phyloP scores from a whole-genome alignment of 164 flowering plant genomes.

The Stephania cephalantha region DNA sequence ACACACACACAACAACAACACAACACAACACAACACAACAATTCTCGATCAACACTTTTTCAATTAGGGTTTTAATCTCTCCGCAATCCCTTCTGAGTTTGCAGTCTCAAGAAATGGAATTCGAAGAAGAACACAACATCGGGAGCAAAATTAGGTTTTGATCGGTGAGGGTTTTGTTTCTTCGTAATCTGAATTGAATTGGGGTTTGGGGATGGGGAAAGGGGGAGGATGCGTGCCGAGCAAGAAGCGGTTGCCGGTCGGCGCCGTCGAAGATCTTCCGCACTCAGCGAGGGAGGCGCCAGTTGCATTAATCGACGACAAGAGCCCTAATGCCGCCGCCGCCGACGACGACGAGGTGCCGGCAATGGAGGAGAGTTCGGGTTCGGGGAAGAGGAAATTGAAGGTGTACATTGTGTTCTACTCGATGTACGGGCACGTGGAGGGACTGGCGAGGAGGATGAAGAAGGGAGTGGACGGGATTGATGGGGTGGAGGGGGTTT shows the following conservation, averaged over 20 bases:
- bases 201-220: conserved; percentile 47
- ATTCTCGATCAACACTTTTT: no score
- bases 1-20: neutral
- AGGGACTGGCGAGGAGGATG: conserved; percentile 47
- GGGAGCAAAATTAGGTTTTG: neutral
- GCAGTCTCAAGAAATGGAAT: neutral
- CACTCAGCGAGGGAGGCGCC: conserved; percentile 6
- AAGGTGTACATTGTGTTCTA: conserved; percentile 59
- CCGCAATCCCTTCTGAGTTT: neutral
- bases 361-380: no score
- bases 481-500: conserved; percentile 54
- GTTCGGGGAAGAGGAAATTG: conserved; percentile 17
- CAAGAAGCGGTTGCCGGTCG: conserved; percentile 39
- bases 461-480: conserved; percentile 58
- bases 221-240: conserved; percentile 86
- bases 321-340: neutral
- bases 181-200: neutral
- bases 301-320: conserved; percentile 9
- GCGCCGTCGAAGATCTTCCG: conserved; percentile 22
- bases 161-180: neutral
- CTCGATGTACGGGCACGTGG: conserved; percentile 72
- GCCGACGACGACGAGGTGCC: no score
- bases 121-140: neutral
- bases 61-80: neutral
- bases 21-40: neutral